phyloP scores from a whole-genome alignment of 2,329 filamentous ascomycete species.

The Colletotrichum scovillei region DNA sequence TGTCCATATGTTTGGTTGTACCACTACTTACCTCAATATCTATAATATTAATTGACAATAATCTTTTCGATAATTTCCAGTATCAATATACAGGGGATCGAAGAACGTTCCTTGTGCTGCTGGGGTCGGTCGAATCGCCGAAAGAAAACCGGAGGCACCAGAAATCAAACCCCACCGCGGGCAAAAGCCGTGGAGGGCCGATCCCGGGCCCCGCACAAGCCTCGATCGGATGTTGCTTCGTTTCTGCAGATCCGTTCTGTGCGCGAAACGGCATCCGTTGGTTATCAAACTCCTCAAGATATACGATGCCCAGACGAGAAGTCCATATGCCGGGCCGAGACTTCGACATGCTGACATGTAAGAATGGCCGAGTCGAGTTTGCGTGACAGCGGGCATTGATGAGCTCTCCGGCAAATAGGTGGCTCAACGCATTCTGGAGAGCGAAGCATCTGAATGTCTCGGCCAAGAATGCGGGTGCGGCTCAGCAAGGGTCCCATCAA shows the following conservation, averaged over 20 bases:
- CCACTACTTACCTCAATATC: background rate
- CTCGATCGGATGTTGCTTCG: slow-evolving; percentile 1
- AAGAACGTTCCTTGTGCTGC: background rate
- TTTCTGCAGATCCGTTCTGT: slow-evolving; percentile 27
- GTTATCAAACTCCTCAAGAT: slow-evolving; percentile 14
- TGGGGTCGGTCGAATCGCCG: slow-evolving; percentile 9
- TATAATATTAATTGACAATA: background rate
- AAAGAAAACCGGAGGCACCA: slow-evolving; percentile 7
- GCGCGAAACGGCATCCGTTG: slow-evolving; percentile 21
- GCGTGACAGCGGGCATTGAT: background rate
- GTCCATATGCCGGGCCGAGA: background rate
- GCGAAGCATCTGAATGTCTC: background rate
- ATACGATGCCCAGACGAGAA: background rate
- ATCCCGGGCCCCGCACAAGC: slow-evolving; percentile 23
- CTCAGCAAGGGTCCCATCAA: slow-evolving; percentile 8
- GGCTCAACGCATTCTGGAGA: background rate
- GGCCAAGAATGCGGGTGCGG: slow-evolving; percentile 3
- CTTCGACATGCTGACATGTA: background rate
- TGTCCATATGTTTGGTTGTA: too few relatives aligned
- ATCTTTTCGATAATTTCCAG: background rate
- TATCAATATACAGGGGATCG: background rate
- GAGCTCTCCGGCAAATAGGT: background rate
- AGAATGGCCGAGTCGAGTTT: background rate
- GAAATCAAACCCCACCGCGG: background rate
- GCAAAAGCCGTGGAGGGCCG: slow-evolving; percentile 14